Conservation (phyloP, 1,284 basidiomycete species). For the Moniliophthora roreri region DNA sequence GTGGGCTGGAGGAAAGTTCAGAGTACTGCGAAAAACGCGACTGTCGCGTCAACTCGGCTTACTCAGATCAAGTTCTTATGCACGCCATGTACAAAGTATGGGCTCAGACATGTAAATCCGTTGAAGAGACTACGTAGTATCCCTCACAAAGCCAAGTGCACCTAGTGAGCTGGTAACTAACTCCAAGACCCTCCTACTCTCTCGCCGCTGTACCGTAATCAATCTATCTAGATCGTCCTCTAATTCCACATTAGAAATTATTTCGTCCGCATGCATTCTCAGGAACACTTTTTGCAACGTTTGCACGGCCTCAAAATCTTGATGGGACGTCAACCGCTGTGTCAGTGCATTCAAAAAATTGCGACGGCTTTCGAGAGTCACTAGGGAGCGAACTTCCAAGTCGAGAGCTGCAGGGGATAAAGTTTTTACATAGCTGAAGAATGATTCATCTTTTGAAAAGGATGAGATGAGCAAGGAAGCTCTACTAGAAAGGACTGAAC, state of each 20-base stretch:
- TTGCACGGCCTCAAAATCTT: constrained; percentile 96
- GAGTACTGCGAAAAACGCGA: too few species aligned
- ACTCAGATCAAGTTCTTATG: too few species aligned
- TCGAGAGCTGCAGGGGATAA: constrained; percentile 91
- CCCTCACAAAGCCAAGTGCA: constrained; percentile 66
- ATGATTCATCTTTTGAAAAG: constrained; percentile 60
- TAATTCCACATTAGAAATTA: constrained; percentile 72
- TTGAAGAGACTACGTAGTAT: constrained; percentile 35
- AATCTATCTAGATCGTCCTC: constrained; percentile 55
- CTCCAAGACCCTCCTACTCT: constrained; percentile 73
- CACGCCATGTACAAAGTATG: too few species aligned
- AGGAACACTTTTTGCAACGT: constrained; percentile 86
- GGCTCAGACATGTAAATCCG: too few species aligned
- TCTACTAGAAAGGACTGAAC: constrained; percentile 26
- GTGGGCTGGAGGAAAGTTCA: too few species aligned
- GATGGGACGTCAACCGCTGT: constrained; percentile 72
- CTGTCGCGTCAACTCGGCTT: too few species aligned
- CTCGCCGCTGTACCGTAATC: constrained; percentile 62
- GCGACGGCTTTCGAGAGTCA: constrained; percentile 63
- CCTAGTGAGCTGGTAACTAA: constrained; percentile 71
- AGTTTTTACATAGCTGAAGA: constrained; percentile 86
- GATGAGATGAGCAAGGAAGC: constrained; percentile 1
- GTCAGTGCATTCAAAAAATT: constrained; percentile 78
- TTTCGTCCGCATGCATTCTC: constrained; percentile 79
- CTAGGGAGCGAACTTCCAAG: constrained; percentile 82